Percentiles rank a stretch among this genome's conserved stretches.
phyloP scores from a whole-genome alignment of 75 land plant species.

The Gnetum montanum region DNA sequence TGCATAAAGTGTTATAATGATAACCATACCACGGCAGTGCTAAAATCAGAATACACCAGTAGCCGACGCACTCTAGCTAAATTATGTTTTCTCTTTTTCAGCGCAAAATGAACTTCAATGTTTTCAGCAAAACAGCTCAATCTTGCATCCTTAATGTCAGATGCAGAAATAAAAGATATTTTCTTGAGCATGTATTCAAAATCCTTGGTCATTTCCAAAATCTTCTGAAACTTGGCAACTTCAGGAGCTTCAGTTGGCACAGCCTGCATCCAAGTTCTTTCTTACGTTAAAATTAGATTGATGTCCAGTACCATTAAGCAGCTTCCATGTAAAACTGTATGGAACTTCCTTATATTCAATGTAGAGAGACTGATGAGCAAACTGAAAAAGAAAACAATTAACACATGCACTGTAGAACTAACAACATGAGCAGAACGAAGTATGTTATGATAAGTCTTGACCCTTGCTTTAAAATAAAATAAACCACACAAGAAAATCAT shows the following conservation, averaged over 20 bases:
- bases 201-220: conserved; percentile 43
- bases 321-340: no score
- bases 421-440: no score
- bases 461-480: no score
- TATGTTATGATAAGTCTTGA: no score
- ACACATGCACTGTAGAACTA: no score
- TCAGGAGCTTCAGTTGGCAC: conserved; percentile 75
- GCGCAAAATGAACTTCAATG: conserved; percentile 90
- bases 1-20: no score
- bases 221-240: conserved; percentile 56
- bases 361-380: no score
- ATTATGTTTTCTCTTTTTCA: conserved; percentile 63
- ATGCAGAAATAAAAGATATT: conserved; percentile 43
- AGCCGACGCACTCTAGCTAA: conserved; percentile 64
- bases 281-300: neutral
- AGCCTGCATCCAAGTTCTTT: conserved; percentile 32
- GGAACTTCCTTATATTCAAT: no score
- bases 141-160: conserved; percentile 44
- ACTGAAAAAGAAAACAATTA: no score
- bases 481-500: neutral
- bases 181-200: conserved; percentile 61
- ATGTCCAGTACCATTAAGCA: neutral
- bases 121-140: conserved; percentile 67
- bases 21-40: conserved; percentile 42
- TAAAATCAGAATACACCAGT: conserved; percentile 51